Evolutionary conservation across 768 basidiomycete genomes (phyloP).

Genomic region (Pleurotus citrinopileatus): DNA sequence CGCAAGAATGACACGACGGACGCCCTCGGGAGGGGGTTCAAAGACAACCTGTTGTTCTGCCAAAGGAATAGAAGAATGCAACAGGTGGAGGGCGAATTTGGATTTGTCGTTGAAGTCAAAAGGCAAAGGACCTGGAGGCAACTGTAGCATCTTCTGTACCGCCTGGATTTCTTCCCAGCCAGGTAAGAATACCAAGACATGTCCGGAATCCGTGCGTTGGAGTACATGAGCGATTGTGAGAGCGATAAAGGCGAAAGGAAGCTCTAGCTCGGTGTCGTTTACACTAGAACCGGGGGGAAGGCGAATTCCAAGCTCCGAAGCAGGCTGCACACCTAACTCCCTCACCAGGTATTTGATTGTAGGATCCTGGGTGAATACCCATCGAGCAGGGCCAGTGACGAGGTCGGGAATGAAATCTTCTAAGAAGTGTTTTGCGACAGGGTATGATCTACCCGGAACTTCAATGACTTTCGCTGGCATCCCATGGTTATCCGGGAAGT

Average conservation of each 20-base stretch:
- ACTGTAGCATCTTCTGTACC: constrained; percentile 62
- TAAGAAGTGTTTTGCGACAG: constrained; percentile 78
- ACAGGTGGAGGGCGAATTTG: constrained; percentile 69
- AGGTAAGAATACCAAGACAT: constrained; percentile 89
- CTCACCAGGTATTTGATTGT: constrained; percentile 70
- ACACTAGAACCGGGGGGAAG: neutral
- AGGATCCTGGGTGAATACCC: constrained; percentile 70
- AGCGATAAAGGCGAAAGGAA: constrained; percentile 80
- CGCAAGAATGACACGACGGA: constrained; percentile 85
- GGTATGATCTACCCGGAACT: constrained; percentile 89
- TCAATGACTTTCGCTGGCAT: constrained; percentile 69
- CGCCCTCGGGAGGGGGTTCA: constrained; percentile 70
- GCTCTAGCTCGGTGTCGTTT: constrained; percentile 57
- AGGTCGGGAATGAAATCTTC: constrained; percentile 70
- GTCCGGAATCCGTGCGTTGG: constrained; percentile 70
- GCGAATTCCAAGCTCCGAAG: constrained; percentile 11
- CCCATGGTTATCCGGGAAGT: constrained; percentile 69
- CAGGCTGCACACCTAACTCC: constrained; percentile 47
- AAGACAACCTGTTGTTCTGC: constrained; percentile 89
- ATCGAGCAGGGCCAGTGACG: constrained; percentile 32
- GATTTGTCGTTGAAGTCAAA: constrained; percentile 57
- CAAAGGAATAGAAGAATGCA: constrained; percentile 89
- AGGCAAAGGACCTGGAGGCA: constrained; percentile 46
- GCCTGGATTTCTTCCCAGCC: constrained; percentile 89
- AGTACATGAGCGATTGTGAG: constrained; percentile 80